Evolutionary conservation across 441 rosid species (phyloP), one percentile per base, ranked within the genome.

Genomic region (Erodium chrysanthum): DNA sequence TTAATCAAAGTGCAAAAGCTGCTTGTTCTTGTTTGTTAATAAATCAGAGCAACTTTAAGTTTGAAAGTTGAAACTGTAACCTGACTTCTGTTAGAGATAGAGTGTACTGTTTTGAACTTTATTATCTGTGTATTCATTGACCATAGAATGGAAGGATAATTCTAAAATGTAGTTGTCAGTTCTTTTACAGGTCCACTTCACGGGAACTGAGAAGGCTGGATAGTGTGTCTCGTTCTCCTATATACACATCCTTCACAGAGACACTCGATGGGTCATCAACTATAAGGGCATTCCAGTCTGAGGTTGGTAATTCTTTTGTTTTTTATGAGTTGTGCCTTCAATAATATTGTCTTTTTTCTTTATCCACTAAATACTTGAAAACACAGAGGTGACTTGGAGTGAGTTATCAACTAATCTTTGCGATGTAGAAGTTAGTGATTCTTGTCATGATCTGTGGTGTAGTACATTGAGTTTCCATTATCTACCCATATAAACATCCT

Each of bases 161-260:
- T 70, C 62, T 76, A 80, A 52, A 85, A 23, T 72, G 60, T 64
- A 75, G 67, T 18, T 74, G 84, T 68, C 88, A 94, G 99, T 84
- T 85, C 80, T 91, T 94, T 81, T 91, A 94, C 83, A 91, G 97
- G 81, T 91, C 99, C 71, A 91, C 96, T 71, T 88, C 97, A 66
- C 87, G 99, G 84, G 99, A 91, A 74, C 77, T 94, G 74, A 82
- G 97, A 71, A 86, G 99, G 81, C 74, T 94, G 70, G 99, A 91
- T 79, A 89, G 97, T 80, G 92, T 94, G 75, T 83, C 96, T 71
- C 92, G 94, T 64, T 94, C 97, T 69, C 97, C 99, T 29, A 94
- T 94, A 68, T 94, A 94, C 69, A 80, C 94, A 63, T 85, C 90
- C 64, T 94, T 94, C 78, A 84, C 86, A 1, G 99, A 94, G 85